Conservation (phyloP, 2,329 filamentous ascomycete species). For the Teratosphaeria zuluensis region DNA sequence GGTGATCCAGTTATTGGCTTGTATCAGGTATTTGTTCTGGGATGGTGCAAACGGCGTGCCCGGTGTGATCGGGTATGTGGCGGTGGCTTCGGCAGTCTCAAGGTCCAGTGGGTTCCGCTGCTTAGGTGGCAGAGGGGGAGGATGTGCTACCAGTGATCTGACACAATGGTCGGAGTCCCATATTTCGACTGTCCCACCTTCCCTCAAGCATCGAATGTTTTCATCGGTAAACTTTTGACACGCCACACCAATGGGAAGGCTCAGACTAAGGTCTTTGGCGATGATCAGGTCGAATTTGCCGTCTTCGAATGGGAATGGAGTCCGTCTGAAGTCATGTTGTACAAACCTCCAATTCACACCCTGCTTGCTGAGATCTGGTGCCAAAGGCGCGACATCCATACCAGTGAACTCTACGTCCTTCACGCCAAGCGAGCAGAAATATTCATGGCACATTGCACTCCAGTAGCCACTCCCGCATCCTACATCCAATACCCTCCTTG, state of each 20-base stretch:
- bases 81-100: conserved; percentile 56
- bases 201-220: conserved; percentile 63
- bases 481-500: conserved; percentile 70
- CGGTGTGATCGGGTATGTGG: conserved; percentile 71
- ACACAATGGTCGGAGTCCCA: conserved; percentile 85
- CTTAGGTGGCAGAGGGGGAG: conserved; percentile 48
- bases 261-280: conserved; percentile 71
- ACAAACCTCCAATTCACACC: conserved; percentile 84
- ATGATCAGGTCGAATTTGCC: conserved; percentile 82
- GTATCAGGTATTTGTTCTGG: conserved; percentile 69
- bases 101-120: conserved; percentile 56
- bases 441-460: conserved; percentile 78
- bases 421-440: conserved; percentile 60
- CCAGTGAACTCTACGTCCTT: conserved; percentile 68
- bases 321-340: conserved; percentile 70
- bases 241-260: conserved; percentile 47
- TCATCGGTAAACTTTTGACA: conserved; percentile 57
- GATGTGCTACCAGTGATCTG: conserved; percentile 72
- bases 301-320: conserved; percentile 68
- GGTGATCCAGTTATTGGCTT: conserved; percentile 75
- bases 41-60: conserved; percentile 74
- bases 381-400: conserved; percentile 67
- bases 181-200: conserved; percentile 71
- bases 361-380: conserved; percentile 53
- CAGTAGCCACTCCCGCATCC: conserved; percentile 84